phyloP scores from a whole-genome alignment of 176 grass and related monocot genomes.

The Puya raimondii region DNA sequence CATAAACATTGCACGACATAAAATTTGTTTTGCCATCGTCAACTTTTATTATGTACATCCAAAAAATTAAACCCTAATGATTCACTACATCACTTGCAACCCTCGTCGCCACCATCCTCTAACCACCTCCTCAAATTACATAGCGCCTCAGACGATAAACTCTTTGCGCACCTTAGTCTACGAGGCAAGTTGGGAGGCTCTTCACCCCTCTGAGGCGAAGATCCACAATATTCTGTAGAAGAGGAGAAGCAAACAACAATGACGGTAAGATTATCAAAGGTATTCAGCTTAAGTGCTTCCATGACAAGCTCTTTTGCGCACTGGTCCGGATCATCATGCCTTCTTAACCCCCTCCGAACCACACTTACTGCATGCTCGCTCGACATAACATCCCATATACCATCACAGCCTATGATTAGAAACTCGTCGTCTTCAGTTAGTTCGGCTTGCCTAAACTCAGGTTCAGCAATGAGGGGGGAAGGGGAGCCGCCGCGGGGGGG shows the following conservation, averaged over 20 bases:
- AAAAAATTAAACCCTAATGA: too few species aligned
- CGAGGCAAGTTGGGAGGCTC: not conserved
- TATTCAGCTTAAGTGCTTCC: conserved; percentile 55
- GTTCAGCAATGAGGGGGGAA: conserved; percentile 65
- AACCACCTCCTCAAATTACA: conserved; percentile 62
- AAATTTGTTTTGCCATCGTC: too few species aligned
- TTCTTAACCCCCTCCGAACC: conserved; percentile 35
- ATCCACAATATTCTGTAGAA: conserved; percentile 19
- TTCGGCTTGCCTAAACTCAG: conserved; percentile 46
- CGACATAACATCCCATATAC: conserved; percentile 71
- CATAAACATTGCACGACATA: too few species aligned
- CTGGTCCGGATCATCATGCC: conserved; percentile 46
- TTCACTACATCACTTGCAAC: not conserved
- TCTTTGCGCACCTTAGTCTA: conserved; percentile 37
- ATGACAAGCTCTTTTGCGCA: conserved; percentile 62
- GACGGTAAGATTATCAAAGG: conserved; percentile 58
- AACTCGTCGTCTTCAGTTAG: conserved; percentile 60
- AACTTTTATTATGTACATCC: too few species aligned
- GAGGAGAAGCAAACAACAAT: conserved; percentile 47
- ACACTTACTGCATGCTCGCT: conserved; percentile 66
- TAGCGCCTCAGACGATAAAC: conserved; percentile 48
- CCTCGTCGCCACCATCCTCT: conserved; percentile 13
- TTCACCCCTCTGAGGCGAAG: not conserved
- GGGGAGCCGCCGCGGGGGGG: conserved; percentile 15
- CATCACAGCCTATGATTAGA: conserved; percentile 68